Evolutionary conservation across 2,329 filamentous ascomycete species (phyloP), one percentile per base, ranked within the genome.

Genomic region (Penicillium sp.): DNA sequence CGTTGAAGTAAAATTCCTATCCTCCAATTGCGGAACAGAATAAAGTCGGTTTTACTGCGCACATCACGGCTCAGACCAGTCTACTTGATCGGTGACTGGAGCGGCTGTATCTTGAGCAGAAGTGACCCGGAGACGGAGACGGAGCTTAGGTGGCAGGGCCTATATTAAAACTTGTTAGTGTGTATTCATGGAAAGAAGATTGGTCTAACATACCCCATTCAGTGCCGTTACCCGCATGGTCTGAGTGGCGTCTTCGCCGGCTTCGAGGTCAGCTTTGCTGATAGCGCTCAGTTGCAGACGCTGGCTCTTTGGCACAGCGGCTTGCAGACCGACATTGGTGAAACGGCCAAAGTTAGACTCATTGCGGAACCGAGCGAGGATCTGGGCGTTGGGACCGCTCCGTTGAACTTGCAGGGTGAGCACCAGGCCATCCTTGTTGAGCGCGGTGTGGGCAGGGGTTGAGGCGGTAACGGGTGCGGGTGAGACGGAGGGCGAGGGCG

Each of bases 221-320:
- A 90, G 88, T 61, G 90, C 88, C 57, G 86, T 86, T 59, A 99
- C 87, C 70, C 91, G 89, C 91, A 99, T 96, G 68, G 87, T 83
- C 78, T 98, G 95, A 59, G 89, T 92, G 16, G 92, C 93, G 71
- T 96, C 92, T 43, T 88, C 85, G 14, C 91, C 91, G 7, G 87
- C 86, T 13, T 81, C 85, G 44, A 99, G 73, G 31, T 96, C 90
- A 4, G 87, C 79, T 63, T 86, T 90, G 64, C 91, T 96, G 64
- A 99, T 96, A 57, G 89, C 91, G 73, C 96, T 89, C 63, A 99
- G 79, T 72, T 97, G 92, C 68, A 99, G 78, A 74, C 95, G 96
- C 77, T 99, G 95, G 45, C 90, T 91, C 78, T 98, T 99, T 9
- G 95, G 95, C 53, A 99, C 95, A 1, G 95, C 95, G 44, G 93